Evolutionary conservation across 768 basidiomycete genomes (phyloP).

Genomic region (Russula foetens): DNA sequence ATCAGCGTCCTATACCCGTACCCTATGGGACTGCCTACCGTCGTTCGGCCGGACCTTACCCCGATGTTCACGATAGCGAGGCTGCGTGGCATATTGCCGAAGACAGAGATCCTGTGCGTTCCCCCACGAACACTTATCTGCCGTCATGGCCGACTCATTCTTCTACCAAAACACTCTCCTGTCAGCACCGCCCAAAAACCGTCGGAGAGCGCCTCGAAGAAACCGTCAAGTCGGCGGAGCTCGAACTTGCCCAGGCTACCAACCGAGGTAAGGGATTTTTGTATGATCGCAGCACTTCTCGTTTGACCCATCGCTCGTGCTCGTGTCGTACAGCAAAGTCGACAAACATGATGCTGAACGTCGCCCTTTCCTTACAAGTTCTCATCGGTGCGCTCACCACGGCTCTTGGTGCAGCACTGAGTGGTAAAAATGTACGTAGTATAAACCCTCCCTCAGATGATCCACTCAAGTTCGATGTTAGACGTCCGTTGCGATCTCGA

Average conservation of each 20-base stretch:
- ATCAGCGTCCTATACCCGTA: not conserved
- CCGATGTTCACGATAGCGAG: not conserved
- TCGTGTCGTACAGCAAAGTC: constrained; percentile 5
- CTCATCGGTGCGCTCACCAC: constrained; percentile 26
- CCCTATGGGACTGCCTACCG: not conserved
- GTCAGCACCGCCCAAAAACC: not conserved
- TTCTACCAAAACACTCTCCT: too few species aligned
- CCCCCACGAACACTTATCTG: not conserved
- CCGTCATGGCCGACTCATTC: not conserved
- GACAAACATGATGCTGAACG: constrained; percentile 19
- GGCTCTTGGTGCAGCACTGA: constrained; percentile 22
- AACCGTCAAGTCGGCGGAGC: not conserved
- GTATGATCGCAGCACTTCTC: not conserved
- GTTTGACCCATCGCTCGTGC: not conserved
- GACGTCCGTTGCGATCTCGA: constrained; percentile 33
- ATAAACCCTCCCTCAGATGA: not conserved
- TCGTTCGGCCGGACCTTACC: not conserved
- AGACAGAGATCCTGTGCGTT: not conserved
- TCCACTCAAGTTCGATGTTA: constrained; percentile 7
- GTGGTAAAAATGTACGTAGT: constrained; percentile 17
- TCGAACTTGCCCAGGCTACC: not conserved
- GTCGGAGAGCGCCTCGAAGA: not conserved
- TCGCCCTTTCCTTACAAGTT: constrained; percentile 26
- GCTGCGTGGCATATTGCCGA: not conserved
- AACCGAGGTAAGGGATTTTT: constrained; percentile 1